A percentile compares a stretch with the other conserved stretches of the same genome.
phyloP scores from a whole-genome alignment of 352 stramenopile species.

The Pythium brachiatum region DNA sequence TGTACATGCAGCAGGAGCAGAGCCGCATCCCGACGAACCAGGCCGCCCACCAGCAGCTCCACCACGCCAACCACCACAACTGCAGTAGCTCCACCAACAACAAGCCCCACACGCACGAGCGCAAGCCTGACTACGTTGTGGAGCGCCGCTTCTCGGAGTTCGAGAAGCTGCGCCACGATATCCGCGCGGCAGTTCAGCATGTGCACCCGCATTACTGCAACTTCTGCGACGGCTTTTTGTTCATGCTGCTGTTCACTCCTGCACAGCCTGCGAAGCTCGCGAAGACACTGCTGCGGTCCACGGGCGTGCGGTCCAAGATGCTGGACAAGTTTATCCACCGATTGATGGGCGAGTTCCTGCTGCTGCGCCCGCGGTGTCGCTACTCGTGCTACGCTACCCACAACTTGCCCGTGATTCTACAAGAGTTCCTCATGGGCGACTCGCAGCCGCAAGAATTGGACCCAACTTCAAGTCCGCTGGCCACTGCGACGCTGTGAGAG shows the following conservation, averaged over 20 bases:
- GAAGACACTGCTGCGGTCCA: conserved; percentile 29
- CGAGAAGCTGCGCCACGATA: conserved; percentile 40
- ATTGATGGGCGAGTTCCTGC: conserved; percentile 48
- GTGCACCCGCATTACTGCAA: conserved; percentile 44
- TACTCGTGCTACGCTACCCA: conserved; percentile 43
- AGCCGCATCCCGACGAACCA: conserved; percentile 46
- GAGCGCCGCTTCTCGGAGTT: conserved; percentile 71
- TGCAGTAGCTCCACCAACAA: background rate
- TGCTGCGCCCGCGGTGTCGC: conserved; percentile 41
- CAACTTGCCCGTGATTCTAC: conserved; percentile 43
- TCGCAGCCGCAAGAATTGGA: background rate
- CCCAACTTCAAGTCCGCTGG: background rate
- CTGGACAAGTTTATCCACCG: conserved; percentile 50
- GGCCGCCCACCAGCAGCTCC: background rate
- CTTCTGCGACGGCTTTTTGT: conserved; percentile 59
- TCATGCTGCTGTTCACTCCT: conserved; percentile 50
- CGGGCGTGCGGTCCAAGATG: conserved; percentile 30
- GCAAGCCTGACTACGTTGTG: conserved; percentile 45
- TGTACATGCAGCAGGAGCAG: conserved; percentile 54
- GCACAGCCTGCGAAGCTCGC: conserved; percentile 43
- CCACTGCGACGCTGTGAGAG: background rate
- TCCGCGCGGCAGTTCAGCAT: conserved; percentile 38
- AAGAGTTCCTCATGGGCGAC: conserved; percentile 16
- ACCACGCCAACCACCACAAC: conserved; percentile 4
- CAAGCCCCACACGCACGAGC: background rate